phyloP scores from a whole-genome alignment of 495 filamentous ascomycete genomes.

The Cercophora samala region DNA sequence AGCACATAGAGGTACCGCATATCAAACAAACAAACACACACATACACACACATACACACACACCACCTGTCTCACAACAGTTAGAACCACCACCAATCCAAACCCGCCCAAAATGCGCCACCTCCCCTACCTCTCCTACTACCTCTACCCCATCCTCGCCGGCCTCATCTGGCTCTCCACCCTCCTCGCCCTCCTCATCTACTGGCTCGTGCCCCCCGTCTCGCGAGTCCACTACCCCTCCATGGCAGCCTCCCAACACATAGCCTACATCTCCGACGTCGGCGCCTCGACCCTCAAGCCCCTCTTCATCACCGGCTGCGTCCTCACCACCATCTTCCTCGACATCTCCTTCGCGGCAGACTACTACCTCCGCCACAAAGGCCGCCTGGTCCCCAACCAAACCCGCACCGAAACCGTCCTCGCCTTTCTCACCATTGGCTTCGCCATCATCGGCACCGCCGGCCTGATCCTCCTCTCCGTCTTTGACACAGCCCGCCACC shows the following conservation, averaged over 20 bases:
- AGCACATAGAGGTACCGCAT: background rate
- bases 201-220: slow-evolving; percentile 61
- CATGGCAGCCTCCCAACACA: slow-evolving; percentile 61
- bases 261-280: slow-evolving; percentile 87
- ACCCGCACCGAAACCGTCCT: slow-evolving; percentile 65
- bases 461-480: slow-evolving; percentile 79
- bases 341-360: slow-evolving; percentile 78
- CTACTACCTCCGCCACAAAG: slow-evolving; percentile 75
- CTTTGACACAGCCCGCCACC: slow-evolving; percentile 74
- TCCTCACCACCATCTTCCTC: slow-evolving; percentile 76
- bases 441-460: slow-evolving; percentile 69
- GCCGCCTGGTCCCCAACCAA: slow-evolving; percentile 68
- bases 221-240: slow-evolving; percentile 60
- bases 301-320: slow-evolving; percentile 78
- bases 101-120: background rate
- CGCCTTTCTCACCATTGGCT: slow-evolving; percentile 63
- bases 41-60: too few relatives aligned
- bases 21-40: background rate
- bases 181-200: slow-evolving; percentile 47
- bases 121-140: slow-evolving; percentile 42
- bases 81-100: background rate
- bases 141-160: slow-evolving; percentile 79
- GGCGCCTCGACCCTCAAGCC: slow-evolving; percentile 69
- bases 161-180: slow-evolving; percentile 75
- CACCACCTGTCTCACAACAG: background rate